A percentile compares a stretch with the other conserved stretches of the same genome.
Evolutionary conservation across 2,329 filamentous ascomycete genomes (phyloP).

Genomic region (Neospermospora avenae): DNA sequence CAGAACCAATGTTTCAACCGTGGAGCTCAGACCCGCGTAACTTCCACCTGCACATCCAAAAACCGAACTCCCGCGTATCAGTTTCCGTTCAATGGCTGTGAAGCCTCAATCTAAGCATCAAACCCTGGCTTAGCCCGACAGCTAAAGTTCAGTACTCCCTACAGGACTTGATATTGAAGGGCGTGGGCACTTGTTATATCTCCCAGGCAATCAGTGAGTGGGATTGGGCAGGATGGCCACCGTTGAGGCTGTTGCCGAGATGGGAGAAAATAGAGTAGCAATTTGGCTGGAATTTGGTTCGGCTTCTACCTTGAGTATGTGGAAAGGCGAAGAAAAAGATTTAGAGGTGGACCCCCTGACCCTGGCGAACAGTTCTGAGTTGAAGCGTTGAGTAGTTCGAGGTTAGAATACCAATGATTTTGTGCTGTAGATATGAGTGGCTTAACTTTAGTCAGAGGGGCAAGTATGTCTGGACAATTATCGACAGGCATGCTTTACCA

Average conservation of each 20-base stretch:
- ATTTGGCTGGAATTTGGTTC: background rate
- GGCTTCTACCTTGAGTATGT: background rate
- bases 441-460: too few species aligned
- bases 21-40: background rate
- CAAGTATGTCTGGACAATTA: too few species aligned
- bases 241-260: background rate
- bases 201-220: background rate
- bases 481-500: too few species aligned
- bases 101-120: background rate
- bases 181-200: background rate
- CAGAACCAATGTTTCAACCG: background rate
- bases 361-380: too few species aligned
- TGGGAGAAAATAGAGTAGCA: background rate
- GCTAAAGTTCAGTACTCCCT: slow-evolving; percentile 2
- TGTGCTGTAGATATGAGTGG: too few species aligned
- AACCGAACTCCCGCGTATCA: background rate
- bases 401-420: too few species aligned
- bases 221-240: background rate
- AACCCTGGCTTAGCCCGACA: background rate
- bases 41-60: background rate
- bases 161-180: background rate
- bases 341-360: background rate
- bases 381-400: too few species aligned
- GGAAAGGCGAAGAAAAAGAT: background rate
- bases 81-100: background rate